A percentile compares a stretch with the other conserved stretches of the same genome.
These are phyloP conservation scores for Boletus reticuloceps DNA, from an alignment of 768 basidiomycete genomes.

Conservation along the genomic window DNA sequence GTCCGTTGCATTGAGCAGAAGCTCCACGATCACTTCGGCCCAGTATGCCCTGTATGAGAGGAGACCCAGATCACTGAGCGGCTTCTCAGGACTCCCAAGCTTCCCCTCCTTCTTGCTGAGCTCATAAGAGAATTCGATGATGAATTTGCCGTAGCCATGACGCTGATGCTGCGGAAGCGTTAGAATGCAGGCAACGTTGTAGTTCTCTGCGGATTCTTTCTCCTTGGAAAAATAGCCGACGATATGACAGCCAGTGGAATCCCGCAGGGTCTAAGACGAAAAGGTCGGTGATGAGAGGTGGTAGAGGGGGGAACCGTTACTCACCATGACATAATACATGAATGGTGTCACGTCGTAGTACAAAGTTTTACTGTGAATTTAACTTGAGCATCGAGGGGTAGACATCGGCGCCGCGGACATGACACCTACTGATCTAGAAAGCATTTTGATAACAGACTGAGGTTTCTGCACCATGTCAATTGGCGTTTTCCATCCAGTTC, in stretches of 20 bases:
- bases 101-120: constrained; percentile 95
- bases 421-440: constrained; percentile 92
- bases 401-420: constrained; percentile 10
- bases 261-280: constrained; percentile 63
- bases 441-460: constrained; percentile 95
- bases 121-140: constrained; percentile 99
- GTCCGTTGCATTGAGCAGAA: constrained; percentile 65
- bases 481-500: constrained; percentile 98
- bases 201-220: constrained; percentile 96
- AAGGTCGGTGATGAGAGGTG: constrained; percentile 8
- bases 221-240: constrained; percentile 99
- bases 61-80: constrained; percentile 90
- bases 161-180: constrained; percentile 99
- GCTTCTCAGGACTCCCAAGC: constrained; percentile 96
- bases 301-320: constrained; percentile 24
- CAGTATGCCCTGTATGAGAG: constrained; percentile 94
- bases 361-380: constrained; percentile 77
- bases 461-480: constrained; percentile 93
- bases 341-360: constrained; percentile 99
- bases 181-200: constrained; percentile 98
- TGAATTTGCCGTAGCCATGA: constrained; percentile 89
- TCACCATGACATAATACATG: constrained; percentile 98
- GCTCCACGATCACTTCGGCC: constrained; percentile 94
- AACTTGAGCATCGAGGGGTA: constrained; percentile 14
- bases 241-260: constrained; percentile 87